Evolutionary conservation across 805 yeast genomes (phyloP), one percentile per base, ranked within the genome.

Genomic region (Cyberlindnera americana): DNA sequence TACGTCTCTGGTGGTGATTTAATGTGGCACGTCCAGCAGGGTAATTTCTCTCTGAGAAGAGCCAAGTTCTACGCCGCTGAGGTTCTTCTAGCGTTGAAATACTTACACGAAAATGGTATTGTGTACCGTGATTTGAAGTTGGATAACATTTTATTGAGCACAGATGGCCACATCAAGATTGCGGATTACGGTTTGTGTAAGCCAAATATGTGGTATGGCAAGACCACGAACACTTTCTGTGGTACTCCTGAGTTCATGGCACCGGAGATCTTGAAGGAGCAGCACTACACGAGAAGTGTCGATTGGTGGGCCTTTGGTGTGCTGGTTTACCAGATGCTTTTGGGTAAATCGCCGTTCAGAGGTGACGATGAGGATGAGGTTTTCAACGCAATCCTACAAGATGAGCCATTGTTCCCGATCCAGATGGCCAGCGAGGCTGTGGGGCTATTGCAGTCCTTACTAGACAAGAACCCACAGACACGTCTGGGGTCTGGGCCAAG

Each of bases 301-400:
- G 99, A 93, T 65, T 93, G 99, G 99, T 93, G 99, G 99, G 98
- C 99, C 1, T 88, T 90, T 70, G 99, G 99, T 42, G 98, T 93
- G 21, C 72, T 93, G 48, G 70, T 93, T 49, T 93, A 91, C 64
- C 99, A 93, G 65, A 93, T 93, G 99, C 70, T 93, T 41, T 72
- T 93, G 43, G 93, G 96, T 37, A 95, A 91, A 64, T 86, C 96
- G 7, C 99, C 99, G 26, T 93, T 93, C 67, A 83, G 91, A 50
- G 99, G 99, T 50, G 96, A 90, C 51, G 95, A 87, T 58, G 95
- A 87, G 57, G 98, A 93, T 58, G 99, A 93, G 65, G 89, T 93
- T 25, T 93, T 91, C 66, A 93, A 90, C 63, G 96, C 99, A 12
- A 93, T 93, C 56, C 77, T 90, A 47, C 83, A 93, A 27, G 99